Percentiles rank a stretch among this genome's conserved stretches.
These are phyloP conservation scores for Paramecium caudatum DNA, from an alignment of 73 alveolate species.

Conservation along the genomic window DNA sequence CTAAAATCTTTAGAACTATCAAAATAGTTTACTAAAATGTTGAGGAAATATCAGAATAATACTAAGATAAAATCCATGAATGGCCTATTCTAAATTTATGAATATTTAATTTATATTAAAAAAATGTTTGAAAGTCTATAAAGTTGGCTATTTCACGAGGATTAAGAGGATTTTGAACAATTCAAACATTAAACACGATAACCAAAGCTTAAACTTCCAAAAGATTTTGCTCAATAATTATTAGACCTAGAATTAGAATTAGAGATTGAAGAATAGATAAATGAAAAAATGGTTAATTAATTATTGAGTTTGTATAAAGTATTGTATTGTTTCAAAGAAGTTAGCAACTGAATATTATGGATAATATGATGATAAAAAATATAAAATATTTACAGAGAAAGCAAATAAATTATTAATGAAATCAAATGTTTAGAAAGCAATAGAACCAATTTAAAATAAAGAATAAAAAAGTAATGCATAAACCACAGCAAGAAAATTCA, in stretches of 20 bases:
- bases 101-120: no score
- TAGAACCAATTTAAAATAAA: neutral
- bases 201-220: slow-evolving; percentile 37
- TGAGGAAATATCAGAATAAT: neutral
- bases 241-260: slow-evolving; percentile 47
- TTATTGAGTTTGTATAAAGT: slow-evolving; percentile 29
- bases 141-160: slow-evolving; percentile 52
- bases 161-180: slow-evolving; percentile 4
- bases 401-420: slow-evolving; percentile 19
- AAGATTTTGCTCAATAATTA: slow-evolving; percentile 22
- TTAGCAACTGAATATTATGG: slow-evolving; percentile 48
- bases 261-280: neutral
- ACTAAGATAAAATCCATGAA: slow-evolving; percentile 27
- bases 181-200: neutral
- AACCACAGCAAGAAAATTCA: slow-evolving; percentile 11
- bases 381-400: slow-evolving; percentile 15
- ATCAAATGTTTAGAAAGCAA: slow-evolving; percentile 22
- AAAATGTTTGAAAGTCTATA: slow-evolving; percentile 40
- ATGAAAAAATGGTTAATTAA: slow-evolving; percentile 38
- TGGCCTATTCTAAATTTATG: no score
- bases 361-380: slow-evolving; percentile 13
- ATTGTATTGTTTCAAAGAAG: neutral
- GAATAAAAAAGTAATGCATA: neutral
- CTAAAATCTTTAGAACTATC: slow-evolving; percentile 20
- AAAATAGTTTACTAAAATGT: neutral